Evolutionary conservation across 768 basidiomycete species (phyloP).

Genomic region (Hemileccinum rubropunctum): DNA sequence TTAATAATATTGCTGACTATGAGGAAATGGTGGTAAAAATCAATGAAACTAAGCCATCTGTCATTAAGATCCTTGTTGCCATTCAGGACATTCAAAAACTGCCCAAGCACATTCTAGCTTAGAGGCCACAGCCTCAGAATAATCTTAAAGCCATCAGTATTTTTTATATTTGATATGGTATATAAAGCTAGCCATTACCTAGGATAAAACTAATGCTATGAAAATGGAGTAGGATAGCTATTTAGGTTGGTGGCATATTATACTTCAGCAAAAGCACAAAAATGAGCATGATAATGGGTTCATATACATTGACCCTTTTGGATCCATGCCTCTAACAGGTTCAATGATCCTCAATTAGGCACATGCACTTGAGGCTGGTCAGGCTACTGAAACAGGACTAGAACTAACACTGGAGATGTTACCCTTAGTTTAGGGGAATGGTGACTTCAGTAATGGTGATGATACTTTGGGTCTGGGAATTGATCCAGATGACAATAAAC

Average conservation of each 20-base stretch:
- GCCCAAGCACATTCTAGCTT: too few species aligned
- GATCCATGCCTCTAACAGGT: background rate
- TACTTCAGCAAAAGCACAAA: background rate
- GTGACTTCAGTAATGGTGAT: too few species aligned
- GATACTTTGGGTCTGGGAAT: too few species aligned
- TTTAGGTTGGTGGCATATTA: background rate
- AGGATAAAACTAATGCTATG: background rate
- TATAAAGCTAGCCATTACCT: background rate
- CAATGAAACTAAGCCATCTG: background rate
- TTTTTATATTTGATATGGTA: background rate
- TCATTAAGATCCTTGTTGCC: background rate
- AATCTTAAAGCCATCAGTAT: too few species aligned
- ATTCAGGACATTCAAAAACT: background rate
- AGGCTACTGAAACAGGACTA: background rate
- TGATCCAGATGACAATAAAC: too few species aligned
- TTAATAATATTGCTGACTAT: background rate
- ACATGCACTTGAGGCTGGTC: constrained; percentile 1
- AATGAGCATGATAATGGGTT: background rate
- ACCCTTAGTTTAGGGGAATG: too few species aligned
- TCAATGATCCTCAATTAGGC: constrained; percentile 1
- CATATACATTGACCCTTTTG: background rate
- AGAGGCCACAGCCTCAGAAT: too few species aligned
- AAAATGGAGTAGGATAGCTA: background rate
- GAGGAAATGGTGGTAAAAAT: background rate
- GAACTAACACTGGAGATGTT: too few species aligned